These are phyloP conservation scores for Daldinia vernicosa DNA, from an alignment of 495 filamentous ascomycete genomes.

Conservation along the genomic window DNA sequence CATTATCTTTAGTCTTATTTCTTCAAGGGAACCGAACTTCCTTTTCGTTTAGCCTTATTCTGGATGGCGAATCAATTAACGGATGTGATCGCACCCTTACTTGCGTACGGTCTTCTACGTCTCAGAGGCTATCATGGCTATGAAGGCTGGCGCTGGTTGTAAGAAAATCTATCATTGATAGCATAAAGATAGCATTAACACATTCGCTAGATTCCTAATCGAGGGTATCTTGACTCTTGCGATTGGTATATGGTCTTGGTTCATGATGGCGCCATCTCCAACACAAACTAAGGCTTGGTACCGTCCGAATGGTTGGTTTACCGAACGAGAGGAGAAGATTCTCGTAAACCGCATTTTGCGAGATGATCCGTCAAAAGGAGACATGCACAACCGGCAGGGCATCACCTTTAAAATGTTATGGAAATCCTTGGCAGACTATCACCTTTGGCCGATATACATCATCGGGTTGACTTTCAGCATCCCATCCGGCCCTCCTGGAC, in stretches of 20 bases:
- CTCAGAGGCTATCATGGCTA: constrained; percentile 4
- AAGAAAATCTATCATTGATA: background rate
- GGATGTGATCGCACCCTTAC: constrained; percentile 2
- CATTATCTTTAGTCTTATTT: background rate
- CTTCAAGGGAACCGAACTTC: constrained; percentile 4
- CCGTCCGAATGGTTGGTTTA: constrained; percentile 68
- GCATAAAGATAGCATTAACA: background rate
- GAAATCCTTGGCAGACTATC: constrained; percentile 4
- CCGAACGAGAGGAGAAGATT: constrained; percentile 64
- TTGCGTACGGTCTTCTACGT: background rate
- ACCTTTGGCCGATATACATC: constrained; percentile 1
- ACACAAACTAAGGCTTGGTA: constrained; percentile 63
- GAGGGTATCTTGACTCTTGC: constrained; percentile 48
- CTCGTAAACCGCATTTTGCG: constrained; percentile 68
- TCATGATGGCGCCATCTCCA: constrained; percentile 61
- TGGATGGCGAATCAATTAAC: constrained; percentile 9
- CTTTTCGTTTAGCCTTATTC: constrained; percentile 6
- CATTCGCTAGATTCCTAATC: constrained; percentile 2
- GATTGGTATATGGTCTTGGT: constrained; percentile 61
- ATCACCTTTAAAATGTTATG: constrained; percentile 3
- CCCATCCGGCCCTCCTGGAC: background rate
- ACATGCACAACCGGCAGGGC: constrained; percentile 27
- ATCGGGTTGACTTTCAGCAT: constrained; percentile 1
- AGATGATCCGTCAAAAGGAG: constrained; percentile 69
- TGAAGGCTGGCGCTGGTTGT: constrained; percentile 7